These are phyloP conservation scores for Mycena polygramma DNA, from an alignment of 768 basidiomycete genomes.

Conservation along the genomic window DNA sequence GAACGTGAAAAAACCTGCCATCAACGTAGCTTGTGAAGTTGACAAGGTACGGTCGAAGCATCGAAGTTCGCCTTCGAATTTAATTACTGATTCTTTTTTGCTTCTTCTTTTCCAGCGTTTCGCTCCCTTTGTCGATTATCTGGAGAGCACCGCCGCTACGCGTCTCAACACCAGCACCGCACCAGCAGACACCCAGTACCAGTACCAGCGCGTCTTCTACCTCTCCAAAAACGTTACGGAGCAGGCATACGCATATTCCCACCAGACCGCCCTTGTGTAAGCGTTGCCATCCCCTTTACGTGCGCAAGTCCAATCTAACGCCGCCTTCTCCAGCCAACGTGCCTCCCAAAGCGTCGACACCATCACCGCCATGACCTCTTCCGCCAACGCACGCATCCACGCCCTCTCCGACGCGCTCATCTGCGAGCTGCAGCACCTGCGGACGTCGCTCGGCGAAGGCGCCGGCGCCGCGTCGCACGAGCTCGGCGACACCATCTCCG, in stretches of 20 bases:
- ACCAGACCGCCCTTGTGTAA: constrained; percentile 75
- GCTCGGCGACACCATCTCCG: constrained; percentile 61
- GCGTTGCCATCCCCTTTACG: constrained; percentile 41
- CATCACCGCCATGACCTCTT: constrained; percentile 68
- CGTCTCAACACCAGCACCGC: constrained; percentile 61
- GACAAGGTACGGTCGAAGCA: constrained; percentile 69
- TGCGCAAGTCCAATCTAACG: constrained; percentile 22
- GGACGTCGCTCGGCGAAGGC: constrained; percentile 69
- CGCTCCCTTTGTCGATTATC: constrained; percentile 80
- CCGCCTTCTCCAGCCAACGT: constrained; percentile 63
- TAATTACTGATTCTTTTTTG: too few relatives aligned
- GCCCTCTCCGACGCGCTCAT: constrained; percentile 76
- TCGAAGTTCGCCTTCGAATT: constrained; percentile 29
- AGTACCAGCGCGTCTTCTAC: constrained; percentile 80
- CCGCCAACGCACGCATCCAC: constrained; percentile 70
- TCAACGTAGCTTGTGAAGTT: constrained; percentile 72
- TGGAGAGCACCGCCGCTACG: constrained; percentile 67
- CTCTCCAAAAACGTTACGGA: constrained; percentile 76
- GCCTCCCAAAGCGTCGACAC: constrained; percentile 76
- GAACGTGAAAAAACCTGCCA: constrained; percentile 73
- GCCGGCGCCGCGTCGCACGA: constrained; percentile 59
- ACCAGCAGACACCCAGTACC: constrained; percentile 71
- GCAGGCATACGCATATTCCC: constrained; percentile 73
- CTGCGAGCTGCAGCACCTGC: constrained; percentile 73
- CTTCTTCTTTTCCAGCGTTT: constrained; percentile 62